phyloP scores from a whole-genome alignment of 2,329 filamentous ascomycete genomes.

The Phyllosticta ampelicida region DNA sequence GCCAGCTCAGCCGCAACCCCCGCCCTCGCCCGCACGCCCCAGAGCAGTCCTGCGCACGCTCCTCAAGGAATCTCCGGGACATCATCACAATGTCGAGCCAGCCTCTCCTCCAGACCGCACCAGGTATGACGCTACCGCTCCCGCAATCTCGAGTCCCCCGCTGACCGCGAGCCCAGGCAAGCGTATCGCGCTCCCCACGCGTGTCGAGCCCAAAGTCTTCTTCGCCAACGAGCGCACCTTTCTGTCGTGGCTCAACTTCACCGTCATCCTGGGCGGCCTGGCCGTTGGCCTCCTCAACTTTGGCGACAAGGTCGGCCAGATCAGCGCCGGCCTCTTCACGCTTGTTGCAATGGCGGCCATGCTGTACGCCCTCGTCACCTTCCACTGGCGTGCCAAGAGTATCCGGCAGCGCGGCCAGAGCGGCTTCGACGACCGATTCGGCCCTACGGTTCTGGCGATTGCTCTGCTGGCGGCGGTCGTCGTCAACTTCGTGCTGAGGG shows the following conservation, averaged over 20 bases:
- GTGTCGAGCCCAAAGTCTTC: conserved; percentile 99
- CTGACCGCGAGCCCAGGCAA: conserved; percentile 54
- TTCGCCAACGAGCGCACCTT: conserved; percentile 99
- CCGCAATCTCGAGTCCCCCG: conserved; percentile 10
- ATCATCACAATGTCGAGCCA: conserved; percentile 72
- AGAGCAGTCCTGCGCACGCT: not conserved
- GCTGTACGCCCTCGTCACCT: conserved; percentile 88
- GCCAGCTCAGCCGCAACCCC: not conserved
- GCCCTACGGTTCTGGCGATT: conserved; percentile 80
- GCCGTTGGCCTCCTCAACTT: conserved; percentile 98
- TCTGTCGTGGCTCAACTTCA: conserved; percentile 99
- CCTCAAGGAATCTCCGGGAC: not conserved
- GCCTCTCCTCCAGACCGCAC: conserved; percentile 87
- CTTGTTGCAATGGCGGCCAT: conserved; percentile 89
- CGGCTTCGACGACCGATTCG: conserved; percentile 92
- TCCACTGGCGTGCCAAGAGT: conserved; percentile 92
- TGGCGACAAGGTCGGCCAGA: conserved; percentile 85
- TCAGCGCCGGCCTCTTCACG: conserved; percentile 88
- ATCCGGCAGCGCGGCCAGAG: conserved; percentile 86
- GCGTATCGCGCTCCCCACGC: conserved; percentile 92
- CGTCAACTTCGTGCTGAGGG: conserved; percentile 75
- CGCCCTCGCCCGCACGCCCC: not conserved
- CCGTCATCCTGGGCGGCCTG: conserved; percentile 91
- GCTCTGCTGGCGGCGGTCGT: conserved; percentile 81
- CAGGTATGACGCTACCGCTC: conserved; percentile 48